Evolutionary conservation across 257 asterid species (phyloP).

Genomic region (Solanum appendiculatum): DNA sequence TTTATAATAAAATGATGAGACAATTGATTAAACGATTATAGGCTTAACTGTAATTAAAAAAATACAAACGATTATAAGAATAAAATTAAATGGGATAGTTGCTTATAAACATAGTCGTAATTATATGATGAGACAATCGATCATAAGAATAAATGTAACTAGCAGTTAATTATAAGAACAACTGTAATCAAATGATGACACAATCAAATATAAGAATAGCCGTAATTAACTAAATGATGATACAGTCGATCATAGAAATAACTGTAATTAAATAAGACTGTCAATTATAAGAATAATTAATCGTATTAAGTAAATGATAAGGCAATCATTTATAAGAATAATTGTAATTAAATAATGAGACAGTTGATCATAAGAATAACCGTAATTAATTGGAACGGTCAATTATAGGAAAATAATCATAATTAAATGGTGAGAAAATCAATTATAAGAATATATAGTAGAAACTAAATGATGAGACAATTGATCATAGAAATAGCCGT

Average conservation of each 20-base stretch:
- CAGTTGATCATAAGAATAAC: neutral
- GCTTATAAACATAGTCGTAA: accelerated
- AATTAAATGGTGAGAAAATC: neutral
- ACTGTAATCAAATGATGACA: neutral
- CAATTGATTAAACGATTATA: neutral
- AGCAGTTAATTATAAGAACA: neutral
- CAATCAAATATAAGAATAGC: neutral
- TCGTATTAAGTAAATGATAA: neutral
- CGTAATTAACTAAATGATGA: neutral
- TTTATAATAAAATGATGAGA: neutral
- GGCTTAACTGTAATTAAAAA: neutral
- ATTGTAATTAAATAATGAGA: neutral
- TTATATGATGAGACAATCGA: neutral
- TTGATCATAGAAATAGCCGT: neutral
- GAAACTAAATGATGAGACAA: neutral
- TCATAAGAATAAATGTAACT: neutral
- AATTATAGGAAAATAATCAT: neutral
- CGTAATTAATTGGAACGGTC: neutral
- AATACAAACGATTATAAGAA: neutral
- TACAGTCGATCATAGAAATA: neutral
- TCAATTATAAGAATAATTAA: neutral
- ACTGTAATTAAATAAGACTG: neutral
- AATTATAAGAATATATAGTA: neutral
- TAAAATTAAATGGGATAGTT: neutral
- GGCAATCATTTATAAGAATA: too few species aligned